Evolutionary conservation across 73 alveolate species (phyloP).

Genomic region (Symbiodinium natans): DNA sequence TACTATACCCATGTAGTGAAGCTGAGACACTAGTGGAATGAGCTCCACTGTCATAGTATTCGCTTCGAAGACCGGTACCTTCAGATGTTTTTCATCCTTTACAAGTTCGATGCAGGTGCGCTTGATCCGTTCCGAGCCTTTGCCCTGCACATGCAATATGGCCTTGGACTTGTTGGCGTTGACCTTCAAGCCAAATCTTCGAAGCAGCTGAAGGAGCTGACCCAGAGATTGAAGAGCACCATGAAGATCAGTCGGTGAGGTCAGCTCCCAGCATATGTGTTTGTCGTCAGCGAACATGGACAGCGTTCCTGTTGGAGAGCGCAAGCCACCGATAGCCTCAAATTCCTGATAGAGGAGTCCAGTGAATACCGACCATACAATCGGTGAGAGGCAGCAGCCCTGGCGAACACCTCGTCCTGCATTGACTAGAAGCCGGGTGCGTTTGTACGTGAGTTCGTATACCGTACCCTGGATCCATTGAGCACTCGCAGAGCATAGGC

Average conservation of each 20-base stretch:
- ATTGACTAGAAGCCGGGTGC: not conserved
- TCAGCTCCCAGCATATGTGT: not conserved
- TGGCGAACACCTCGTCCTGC: not conserved
- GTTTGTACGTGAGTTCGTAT: no score
- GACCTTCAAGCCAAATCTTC: not conserved
- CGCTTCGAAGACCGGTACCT: no score
- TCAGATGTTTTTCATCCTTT: no score
- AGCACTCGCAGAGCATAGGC: not conserved
- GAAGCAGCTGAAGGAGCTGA: not conserved
- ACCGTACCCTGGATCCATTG: not conserved
- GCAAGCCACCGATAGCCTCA: no score
- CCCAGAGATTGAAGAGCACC: not conserved
- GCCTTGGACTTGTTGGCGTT: not conserved
- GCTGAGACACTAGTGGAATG: not conserved
- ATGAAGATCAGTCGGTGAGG: not conserved
- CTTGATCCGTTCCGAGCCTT: not conserved
- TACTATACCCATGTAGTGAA: not conserved
- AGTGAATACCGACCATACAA: not conserved
- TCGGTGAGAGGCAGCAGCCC: not conserved
- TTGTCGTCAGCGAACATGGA: not conserved
- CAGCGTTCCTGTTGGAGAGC: not conserved
- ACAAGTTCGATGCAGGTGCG: no score
- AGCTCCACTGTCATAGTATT: no score
- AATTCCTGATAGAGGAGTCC: not conserved
- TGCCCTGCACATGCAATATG: not conserved